Evolutionary conservation across 225 moss, liverwort and hornwort species (phyloP).

Genomic region (Pseudoscleropodium purum): DNA sequence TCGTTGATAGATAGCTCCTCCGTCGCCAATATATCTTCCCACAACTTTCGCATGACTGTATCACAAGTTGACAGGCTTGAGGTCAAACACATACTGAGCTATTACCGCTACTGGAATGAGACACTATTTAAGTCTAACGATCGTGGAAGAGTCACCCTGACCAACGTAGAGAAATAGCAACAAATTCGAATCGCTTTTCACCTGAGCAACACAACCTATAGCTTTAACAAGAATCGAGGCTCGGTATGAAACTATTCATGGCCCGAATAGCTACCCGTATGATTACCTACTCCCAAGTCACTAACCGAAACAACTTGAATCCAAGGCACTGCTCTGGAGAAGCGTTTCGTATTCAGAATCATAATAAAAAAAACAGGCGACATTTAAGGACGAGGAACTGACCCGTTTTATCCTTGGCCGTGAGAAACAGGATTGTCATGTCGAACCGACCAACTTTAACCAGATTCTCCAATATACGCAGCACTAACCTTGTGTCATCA

Average conservation of each 20-base stretch:
- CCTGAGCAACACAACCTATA: not conserved
- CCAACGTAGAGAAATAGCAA: not conserved
- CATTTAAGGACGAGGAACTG: not conserved
- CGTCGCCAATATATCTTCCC: slow-evolving; percentile 35
- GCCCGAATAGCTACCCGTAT: not conserved
- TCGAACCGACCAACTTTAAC: slow-evolving; percentile 89
- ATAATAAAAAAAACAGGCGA: not conserved
- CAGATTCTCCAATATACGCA: slow-evolving; percentile 66
- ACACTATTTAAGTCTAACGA: not conserved
- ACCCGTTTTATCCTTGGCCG: slow-evolving; percentile 70
- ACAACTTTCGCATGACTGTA: slow-evolving; percentile 37
- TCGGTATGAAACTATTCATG: not conserved
- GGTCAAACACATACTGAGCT: not conserved
- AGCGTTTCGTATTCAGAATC: not conserved
- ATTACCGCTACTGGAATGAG: not conserved
- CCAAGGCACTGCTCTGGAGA: not conserved
- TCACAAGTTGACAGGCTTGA: not conserved
- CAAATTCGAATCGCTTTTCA: not conserved
- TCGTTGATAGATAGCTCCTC: slow-evolving; percentile 35
- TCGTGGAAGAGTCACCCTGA: not conserved
- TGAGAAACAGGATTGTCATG: slow-evolving; percentile 86
- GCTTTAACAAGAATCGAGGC: not conserved
- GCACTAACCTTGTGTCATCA: slow-evolving; percentile 51
- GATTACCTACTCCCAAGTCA: not conserved
- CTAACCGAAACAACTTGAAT: not conserved